Percentiles rank a stretch among this genome's conserved stretches.
Conservation (phyloP, 495 filamentous ascomycete species). For the Lasiosphaeria ovina region DNA sequence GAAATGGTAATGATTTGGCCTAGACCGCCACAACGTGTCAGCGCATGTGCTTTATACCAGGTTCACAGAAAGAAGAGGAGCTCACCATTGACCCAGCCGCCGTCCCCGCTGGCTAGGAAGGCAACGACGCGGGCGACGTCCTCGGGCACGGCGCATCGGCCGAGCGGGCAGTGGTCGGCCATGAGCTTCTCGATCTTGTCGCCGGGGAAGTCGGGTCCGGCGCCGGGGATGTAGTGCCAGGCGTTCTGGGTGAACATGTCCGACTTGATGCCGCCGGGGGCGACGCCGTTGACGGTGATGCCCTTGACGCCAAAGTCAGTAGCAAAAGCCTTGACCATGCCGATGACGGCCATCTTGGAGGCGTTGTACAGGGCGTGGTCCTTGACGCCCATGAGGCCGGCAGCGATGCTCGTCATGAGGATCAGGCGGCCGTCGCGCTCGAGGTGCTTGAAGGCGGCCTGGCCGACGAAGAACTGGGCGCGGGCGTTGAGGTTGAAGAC, state of each 20-base stretch:
- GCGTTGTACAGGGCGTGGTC: conserved; percentile 75
- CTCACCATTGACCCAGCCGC: conserved; percentile 61
- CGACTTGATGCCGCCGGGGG: conserved; percentile 74
- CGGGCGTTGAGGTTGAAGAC: conserved; percentile 75
- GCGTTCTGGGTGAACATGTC: conserved; percentile 72
- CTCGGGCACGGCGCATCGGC: conserved; percentile 48
- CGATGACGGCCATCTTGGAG: conserved; percentile 74
- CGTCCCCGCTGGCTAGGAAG: conserved; percentile 57
- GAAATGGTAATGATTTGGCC: conserved; percentile 37
- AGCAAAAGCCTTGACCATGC: conserved; percentile 73
- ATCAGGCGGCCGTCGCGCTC: conserved; percentile 66
- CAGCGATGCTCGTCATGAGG: conserved; percentile 56
- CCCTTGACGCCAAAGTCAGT: conserved; percentile 68
- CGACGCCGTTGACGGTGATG: conserved; percentile 75
- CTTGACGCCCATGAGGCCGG: conserved; percentile 56
- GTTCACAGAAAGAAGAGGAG: neutral
- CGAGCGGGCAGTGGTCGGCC: conserved; percentile 37
- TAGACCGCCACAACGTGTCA: neutral
- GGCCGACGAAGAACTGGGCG: conserved; percentile 81
- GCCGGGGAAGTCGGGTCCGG: conserved; percentile 23
- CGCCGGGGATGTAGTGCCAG: conserved; percentile 61
- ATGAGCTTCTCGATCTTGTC: conserved; percentile 36
- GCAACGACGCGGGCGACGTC: conserved; percentile 58
- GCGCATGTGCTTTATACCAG: conserved; percentile 6
- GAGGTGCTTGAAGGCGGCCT: conserved; percentile 69